Conservation (phyloP, 257 asterid species). For the Solanum tacnaense region DNA sequence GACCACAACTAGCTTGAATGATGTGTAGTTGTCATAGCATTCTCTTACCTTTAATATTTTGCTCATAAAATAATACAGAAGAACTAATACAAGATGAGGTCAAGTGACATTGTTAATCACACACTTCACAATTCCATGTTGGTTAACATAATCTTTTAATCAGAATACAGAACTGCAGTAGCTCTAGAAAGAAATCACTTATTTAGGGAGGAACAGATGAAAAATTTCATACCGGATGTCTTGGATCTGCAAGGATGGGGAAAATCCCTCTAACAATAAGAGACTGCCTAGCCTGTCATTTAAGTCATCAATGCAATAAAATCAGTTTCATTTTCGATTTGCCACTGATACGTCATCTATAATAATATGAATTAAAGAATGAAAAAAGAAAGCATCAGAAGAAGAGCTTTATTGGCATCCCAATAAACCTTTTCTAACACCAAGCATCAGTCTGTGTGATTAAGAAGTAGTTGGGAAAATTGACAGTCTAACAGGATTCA, state of each 20-base stretch:
- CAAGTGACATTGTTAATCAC: background rate
- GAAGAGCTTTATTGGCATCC: background rate
- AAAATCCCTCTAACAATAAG: constrained; percentile 87
- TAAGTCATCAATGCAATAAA: constrained; percentile 1
- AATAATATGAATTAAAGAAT: background rate
- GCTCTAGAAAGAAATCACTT: background rate
- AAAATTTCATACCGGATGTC: constrained; percentile 63
- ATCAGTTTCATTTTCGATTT: background rate
- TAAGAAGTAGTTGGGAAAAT: background rate
- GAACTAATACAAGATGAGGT: background rate
- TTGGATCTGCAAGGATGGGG: constrained; percentile 97
- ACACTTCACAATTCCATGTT: background rate
- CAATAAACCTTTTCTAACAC: background rate
- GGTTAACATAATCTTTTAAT: background rate
- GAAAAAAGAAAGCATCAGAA: background rate
- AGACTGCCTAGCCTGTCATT: constrained; percentile 83
- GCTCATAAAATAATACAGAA: background rate
- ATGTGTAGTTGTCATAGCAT: background rate
- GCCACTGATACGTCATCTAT: background rate
- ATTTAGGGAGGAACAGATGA: background rate
- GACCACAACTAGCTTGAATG: background rate
- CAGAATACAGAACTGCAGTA: background rate
- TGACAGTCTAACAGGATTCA: background rate
- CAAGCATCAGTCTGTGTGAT: background rate
- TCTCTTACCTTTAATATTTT: background rate